These are phyloP conservation scores for Cyclotella distinguenda DNA, from an alignment of 108 stramenopile species.

Conservation along the genomic window DNA sequence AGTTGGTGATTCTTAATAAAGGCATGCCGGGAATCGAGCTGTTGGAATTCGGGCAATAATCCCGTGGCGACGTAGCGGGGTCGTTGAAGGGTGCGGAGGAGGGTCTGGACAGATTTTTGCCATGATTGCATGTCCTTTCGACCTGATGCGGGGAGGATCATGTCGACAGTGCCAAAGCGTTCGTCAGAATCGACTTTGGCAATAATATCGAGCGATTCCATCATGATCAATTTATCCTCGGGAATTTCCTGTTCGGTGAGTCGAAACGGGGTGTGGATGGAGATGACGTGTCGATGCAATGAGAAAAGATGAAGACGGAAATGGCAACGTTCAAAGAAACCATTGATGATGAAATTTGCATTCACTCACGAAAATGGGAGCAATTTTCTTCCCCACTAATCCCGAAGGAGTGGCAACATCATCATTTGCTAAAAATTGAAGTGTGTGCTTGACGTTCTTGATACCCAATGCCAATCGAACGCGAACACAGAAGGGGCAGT, in stretches of 20 bases:
- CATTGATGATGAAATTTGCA: not conserved
- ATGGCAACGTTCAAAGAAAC: not conserved
- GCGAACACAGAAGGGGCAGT: constrained; percentile 97
- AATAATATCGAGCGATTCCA: constrained; percentile 95
- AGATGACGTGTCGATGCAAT: not conserved
- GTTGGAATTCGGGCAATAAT: constrained; percentile 90
- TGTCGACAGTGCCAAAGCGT: constrained; percentile 80
- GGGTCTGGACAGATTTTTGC: constrained; percentile 83
- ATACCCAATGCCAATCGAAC: constrained; percentile 91
- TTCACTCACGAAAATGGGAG: constrained; percentile 90
- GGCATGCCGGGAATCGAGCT: constrained; percentile 85
- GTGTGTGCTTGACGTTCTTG: constrained; percentile 89
- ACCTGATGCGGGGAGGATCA: constrained; percentile 67
- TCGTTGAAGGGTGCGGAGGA: constrained; percentile 85
- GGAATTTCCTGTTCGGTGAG: constrained; percentile 48
- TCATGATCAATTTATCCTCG: constrained; percentile 83
- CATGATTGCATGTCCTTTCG: constrained; percentile 91
- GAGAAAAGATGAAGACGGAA: not conserved
- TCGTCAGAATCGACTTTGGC: constrained; percentile 82
- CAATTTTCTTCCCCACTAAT: constrained; percentile 95
- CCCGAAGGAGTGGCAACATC: constrained; percentile 87
- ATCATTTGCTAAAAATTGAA: constrained; percentile 92
- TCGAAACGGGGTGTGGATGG: not conserved
- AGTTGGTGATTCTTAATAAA: constrained; percentile 90
- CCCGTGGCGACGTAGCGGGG: constrained; percentile 94